Conservation (phyloP, 176 grass and related monocot species). For the Zoysia pacifica region DNA sequence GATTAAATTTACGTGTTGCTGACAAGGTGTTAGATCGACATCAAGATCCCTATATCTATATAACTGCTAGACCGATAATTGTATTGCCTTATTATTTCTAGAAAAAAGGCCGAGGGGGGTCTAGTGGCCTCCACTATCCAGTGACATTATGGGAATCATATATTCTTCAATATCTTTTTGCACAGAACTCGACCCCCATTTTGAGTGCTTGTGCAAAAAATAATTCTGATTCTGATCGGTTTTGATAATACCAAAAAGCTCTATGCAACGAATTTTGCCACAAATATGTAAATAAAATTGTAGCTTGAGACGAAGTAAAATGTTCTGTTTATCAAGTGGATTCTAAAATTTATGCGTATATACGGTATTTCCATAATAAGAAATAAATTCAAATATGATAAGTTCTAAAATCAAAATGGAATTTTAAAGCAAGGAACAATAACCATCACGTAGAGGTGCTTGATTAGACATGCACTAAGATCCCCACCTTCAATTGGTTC, state of each 20-base stretch:
- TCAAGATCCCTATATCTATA: background rate
- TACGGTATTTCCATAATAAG: slow-evolving; percentile 15
- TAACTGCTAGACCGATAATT: background rate
- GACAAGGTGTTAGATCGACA: background rate
- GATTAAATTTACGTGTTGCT: background rate
- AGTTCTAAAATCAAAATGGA: background rate
- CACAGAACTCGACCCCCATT: background rate
- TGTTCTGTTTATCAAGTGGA: slow-evolving; percentile 6
- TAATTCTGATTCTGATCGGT: background rate
- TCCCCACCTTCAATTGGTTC: background rate
- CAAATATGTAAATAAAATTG: background rate
- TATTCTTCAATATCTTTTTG: background rate
- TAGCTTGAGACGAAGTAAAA: background rate
- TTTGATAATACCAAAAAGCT: background rate
- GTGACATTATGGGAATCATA: background rate
- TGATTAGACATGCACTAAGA: slow-evolving; percentile 22
- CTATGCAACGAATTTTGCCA: background rate
- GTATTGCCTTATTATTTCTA: background rate
- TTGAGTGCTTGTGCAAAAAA: background rate
- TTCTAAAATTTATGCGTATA: slow-evolving; percentile 38
- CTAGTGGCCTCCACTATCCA: background rate
- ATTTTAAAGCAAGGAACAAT: background rate
- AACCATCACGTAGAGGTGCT: background rate
- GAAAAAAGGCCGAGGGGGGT: background rate
- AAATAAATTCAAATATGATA: slow-evolving; percentile 23